phyloP scores from a whole-genome alignment of 768 basidiomycete genomes.

The Trametes villosa region DNA sequence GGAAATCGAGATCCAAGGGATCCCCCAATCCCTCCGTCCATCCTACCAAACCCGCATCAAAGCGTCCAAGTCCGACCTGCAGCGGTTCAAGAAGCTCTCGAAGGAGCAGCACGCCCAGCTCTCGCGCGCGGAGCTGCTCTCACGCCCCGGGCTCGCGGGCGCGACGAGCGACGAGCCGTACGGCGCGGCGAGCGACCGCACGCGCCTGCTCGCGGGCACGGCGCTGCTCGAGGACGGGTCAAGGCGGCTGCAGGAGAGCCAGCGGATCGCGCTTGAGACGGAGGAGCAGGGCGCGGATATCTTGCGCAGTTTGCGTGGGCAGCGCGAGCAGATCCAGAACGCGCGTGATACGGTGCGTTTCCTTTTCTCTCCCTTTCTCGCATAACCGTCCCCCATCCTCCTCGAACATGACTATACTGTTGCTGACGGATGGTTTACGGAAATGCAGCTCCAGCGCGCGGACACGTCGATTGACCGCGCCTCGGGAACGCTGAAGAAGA shows the following conservation, averaged over 20 bases:
- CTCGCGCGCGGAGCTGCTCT: slow-evolving; percentile 78
- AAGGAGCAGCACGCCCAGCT: slow-evolving; percentile 73
- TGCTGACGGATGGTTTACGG: background rate
- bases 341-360: slow-evolving; percentile 84
- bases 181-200: slow-evolving; percentile 68
- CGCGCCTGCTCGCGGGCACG: slow-evolving; percentile 80
- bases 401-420: background rate
- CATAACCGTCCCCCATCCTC: too few species aligned
- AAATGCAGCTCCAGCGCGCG: slow-evolving; percentile 73
- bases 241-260: slow-evolving; percentile 84
- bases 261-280: slow-evolving; percentile 92
- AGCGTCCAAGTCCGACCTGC: slow-evolving; percentile 73
- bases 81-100: slow-evolving; percentile 78
- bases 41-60: slow-evolving; percentile 79
- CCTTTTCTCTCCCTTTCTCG: too few species aligned
- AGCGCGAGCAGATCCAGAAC: slow-evolving; percentile 95
- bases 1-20: slow-evolving; percentile 97
- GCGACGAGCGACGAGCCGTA: slow-evolving; percentile 81
- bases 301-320: slow-evolving; percentile 77
- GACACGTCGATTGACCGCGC: slow-evolving; percentile 91
- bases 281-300: slow-evolving; percentile 96
- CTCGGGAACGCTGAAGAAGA: slow-evolving; percentile 89
- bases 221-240: slow-evolving; percentile 82
- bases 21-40: slow-evolving; percentile 81
- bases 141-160: slow-evolving; percentile 41